Percentiles rank a stretch among this genome's conserved stretches.
These are phyloP conservation scores for Alectoria sarmentosa DNA, from an alignment of 495 filamentous ascomycete species.

Conservation along the genomic window DNA sequence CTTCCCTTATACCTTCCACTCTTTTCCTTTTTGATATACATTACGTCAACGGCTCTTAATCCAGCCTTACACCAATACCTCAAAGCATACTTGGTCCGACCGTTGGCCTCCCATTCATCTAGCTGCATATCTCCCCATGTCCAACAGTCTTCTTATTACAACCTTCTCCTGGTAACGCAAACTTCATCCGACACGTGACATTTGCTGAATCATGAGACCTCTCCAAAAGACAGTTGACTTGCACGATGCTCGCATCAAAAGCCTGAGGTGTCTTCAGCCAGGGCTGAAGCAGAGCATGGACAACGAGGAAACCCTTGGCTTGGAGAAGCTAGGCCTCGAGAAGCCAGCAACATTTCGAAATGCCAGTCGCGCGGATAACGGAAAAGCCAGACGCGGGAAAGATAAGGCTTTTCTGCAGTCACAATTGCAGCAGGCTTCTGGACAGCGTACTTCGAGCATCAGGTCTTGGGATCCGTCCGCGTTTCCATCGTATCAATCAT, in stretches of 20 bases:
- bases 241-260: neutral
- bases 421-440: neutral
- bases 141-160: neutral
- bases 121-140: neutral
- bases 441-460: neutral
- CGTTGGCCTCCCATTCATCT: neutral
- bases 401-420: neutral
- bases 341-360: slow-evolving; percentile 1
- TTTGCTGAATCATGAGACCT: slow-evolving; percentile 4
- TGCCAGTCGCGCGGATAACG: slow-evolving; percentile 3
- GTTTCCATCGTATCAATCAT: neutral
- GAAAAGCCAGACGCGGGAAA: neutral
- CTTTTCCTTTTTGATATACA: neutral
- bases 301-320: slow-evolving; percentile 14
- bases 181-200: neutral
- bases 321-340: slow-evolving; percentile 13
- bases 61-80: neutral
- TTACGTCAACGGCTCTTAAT: neutral
- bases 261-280: neutral
- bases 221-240: neutral
- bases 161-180: slow-evolving; percentile 1
- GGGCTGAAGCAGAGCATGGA: slow-evolving; percentile 11
- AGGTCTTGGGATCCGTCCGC: neutral
- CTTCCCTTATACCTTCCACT: too few species aligned
- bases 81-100: neutral